These are phyloP conservation scores for Neohortaea acidophila DNA, from an alignment of 495 filamentous ascomycete species.

Conservation along the genomic window DNA sequence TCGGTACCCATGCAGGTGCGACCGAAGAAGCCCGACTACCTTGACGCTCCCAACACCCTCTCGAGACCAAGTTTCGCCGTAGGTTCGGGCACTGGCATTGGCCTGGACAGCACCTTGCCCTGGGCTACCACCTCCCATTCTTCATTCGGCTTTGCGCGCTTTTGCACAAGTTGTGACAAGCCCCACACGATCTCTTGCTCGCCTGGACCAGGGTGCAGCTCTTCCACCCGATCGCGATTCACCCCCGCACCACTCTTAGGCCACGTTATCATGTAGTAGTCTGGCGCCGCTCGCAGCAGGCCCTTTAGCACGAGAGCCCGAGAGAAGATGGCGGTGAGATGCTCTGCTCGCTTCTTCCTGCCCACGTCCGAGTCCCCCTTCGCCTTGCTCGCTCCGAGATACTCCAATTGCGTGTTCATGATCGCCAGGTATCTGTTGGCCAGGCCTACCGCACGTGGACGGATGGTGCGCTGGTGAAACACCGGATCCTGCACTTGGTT, in stretches of 20 bases:
- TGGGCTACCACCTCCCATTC: background rate
- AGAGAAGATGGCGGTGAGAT: background rate
- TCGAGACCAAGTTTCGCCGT: too few relatives aligned
- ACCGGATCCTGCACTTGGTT: too few relatives aligned
- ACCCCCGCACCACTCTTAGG: background rate
- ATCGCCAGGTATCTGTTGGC: too few relatives aligned
- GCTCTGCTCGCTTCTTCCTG: background rate
- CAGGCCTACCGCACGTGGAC: too few relatives aligned
- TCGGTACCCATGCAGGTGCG: too few relatives aligned
- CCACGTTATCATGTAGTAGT: background rate
- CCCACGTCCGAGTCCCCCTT: background rate
- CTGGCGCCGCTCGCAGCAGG: background rate
- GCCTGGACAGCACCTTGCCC: too few relatives aligned
- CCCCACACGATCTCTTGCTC: background rate
- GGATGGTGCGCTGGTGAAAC: too few relatives aligned
- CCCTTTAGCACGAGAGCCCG: slow-evolving; percentile 2
- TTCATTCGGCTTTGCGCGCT: background rate
- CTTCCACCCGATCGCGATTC: background rate
- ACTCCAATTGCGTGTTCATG: too few relatives aligned
- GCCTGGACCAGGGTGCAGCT: background rate
- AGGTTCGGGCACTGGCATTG: too few relatives aligned
- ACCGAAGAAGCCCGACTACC: too few relatives aligned
- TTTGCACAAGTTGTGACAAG: background rate
- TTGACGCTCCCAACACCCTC: too few relatives aligned
- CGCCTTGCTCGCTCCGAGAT: background rate